Conservation (phyloP, 2,329 filamentous ascomycete genomes). For the Hymenoscyphus repandus region DNA sequence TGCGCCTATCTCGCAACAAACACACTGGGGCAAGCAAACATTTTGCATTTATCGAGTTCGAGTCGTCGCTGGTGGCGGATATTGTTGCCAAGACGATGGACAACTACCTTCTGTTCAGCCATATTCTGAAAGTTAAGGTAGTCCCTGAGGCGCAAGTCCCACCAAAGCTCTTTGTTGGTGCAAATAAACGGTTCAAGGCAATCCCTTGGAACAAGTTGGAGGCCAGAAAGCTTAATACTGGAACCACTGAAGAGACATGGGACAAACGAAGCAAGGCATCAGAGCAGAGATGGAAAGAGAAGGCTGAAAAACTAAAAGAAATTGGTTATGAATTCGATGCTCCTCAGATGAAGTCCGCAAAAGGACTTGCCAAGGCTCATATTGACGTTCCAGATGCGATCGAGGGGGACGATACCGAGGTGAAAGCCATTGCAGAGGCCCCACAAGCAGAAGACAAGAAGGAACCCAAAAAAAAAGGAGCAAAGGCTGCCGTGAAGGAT, state of each 20-base stretch:
- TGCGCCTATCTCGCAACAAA: slow-evolving; percentile 86
- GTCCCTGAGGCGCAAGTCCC: slow-evolving; percentile 75
- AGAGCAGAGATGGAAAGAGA: slow-evolving; percentile 61
- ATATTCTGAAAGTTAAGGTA: slow-evolving; percentile 82
- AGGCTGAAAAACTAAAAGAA: slow-evolving; percentile 69
- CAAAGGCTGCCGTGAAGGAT: slow-evolving; percentile 19
- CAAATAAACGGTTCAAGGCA: slow-evolving; percentile 83
- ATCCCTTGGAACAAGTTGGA: slow-evolving; percentile 86
- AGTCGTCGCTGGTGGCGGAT: slow-evolving; percentile 69
- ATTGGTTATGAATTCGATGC: slow-evolving; percentile 80
- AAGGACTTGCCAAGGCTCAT: slow-evolving; percentile 42
- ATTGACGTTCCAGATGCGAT: slow-evolving; percentile 19
- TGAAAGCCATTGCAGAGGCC: slow-evolving; percentile 25
- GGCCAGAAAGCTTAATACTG: slow-evolving; percentile 67
- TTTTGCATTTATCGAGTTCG: slow-evolving; percentile 91
- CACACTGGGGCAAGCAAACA: slow-evolving; percentile 89
- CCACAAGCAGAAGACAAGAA: slow-evolving; percentile 24
- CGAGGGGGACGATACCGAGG: slow-evolving; percentile 21
- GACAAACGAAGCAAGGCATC: slow-evolving; percentile 68
- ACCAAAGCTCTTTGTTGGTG: slow-evolving; percentile 79
- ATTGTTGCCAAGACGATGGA: slow-evolving; percentile 96
- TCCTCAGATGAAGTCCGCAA: slow-evolving; percentile 63
- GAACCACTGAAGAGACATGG: slow-evolving; percentile 73
- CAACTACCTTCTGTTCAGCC: slow-evolving; percentile 92
- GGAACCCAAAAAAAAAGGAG: slow-evolving; percentile 20